Evolutionary conservation across 352 stramenopile species (phyloP), one percentile per base, ranked within the genome.

Genomic region (Globisporangium okanoganense): DNA sequence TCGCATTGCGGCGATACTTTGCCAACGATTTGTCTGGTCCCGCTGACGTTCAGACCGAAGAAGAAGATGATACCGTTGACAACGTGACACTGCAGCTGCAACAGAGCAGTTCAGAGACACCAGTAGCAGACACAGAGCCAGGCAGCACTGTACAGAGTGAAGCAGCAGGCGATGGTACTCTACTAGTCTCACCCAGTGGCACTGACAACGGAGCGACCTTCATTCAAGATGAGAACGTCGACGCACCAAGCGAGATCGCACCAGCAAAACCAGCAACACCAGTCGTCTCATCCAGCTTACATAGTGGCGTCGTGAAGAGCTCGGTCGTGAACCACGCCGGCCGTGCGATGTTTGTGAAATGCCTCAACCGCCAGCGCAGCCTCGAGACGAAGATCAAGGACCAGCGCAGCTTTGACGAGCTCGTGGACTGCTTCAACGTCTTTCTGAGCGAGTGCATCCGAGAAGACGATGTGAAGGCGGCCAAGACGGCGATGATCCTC

Each of bases 401-500:
- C 48, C 62, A 72, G 16, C 50, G 50, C 5, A 82, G 76, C 61
- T 95, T 95, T 24, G 69, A 85, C 33, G 70, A 61, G 9, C 67
- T 95, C 0, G 78, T 90, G 1, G 44, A 64, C 29, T 93, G 83
- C 59, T 92, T 92, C 47, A 66, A 89, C 56, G 72, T 70, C 10
- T 95, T 93, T 57, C 64, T 95, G 1, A 75, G 88, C 57, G 73
- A 85, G 33, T 95, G 85, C 48, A 73, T 91, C 18, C 78, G 69
- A 33, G 75, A 93, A 56, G 82, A 91, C 49, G 83, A 95, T 58
- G 77, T 92, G 44, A 93, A 93, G 60, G 82, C 84, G 2, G 83
- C 85, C 47, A 95, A 95, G 70, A 95, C 83, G 1, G 85, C 85
- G 31, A 95, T 95, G 82, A 95, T 95, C 40, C 71, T 95, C 25